Conservation (phyloP, 495 filamentous ascomycete species). For the Mytilinidion resinicola region DNA sequence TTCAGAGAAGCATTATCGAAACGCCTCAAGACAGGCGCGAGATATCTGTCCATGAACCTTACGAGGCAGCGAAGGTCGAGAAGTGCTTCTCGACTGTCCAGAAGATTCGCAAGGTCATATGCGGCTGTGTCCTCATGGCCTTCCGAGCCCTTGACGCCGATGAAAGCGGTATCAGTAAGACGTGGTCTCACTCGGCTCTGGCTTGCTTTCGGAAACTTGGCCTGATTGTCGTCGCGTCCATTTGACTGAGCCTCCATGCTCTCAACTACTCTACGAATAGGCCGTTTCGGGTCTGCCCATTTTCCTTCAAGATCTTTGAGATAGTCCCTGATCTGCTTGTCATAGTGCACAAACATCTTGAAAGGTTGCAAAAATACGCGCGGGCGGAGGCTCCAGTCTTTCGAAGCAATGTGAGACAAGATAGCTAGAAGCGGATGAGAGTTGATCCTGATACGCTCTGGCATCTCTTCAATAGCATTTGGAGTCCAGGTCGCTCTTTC, state of each 20-base stretch:
- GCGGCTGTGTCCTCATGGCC: too few relatives aligned
- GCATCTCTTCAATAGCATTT: neutral
- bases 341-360: neutral
- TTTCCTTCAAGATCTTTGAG: neutral
- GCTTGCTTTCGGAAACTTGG: too few relatives aligned
- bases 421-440: constrained; percentile 1
- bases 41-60: constrained; percentile 2
- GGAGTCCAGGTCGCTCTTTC: neutral
- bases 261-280: neutral
- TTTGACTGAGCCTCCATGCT: neutral
- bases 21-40: neutral
- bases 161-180: too few relatives aligned
- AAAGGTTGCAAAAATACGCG: neutral
- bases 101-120: too few relatives aligned
- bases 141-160: too few relatives aligned
- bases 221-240: too few relatives aligned
- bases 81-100: neutral
- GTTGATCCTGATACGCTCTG: constrained; percentile 1
- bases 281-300: neutral
- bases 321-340: neutral
- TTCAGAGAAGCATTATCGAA: neutral
- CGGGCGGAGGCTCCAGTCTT: neutral
- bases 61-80: neutral
- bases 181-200: too few relatives aligned
- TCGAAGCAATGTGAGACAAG: neutral